Evolutionary conservation across 164 flowering plant species (phyloP).

Genomic region (Berberis vulgaris): DNA sequence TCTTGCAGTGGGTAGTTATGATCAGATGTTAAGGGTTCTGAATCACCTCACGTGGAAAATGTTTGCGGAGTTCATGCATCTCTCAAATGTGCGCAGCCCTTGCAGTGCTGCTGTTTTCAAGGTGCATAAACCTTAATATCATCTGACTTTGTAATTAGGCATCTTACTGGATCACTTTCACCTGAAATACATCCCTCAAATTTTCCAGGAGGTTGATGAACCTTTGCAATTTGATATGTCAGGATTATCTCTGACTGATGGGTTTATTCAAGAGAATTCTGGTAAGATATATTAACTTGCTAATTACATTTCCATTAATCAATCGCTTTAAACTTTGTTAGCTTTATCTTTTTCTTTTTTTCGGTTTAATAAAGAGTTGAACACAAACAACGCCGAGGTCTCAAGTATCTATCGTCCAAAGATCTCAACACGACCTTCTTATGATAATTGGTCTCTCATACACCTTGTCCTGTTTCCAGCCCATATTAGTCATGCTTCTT

Average conservation of each 20-base stretch:
- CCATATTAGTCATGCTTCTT: too few relatives aligned
- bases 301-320: too few relatives aligned
- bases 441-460: too few relatives aligned
- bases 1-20: slow-evolving; percentile 94
- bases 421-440: too few relatives aligned
- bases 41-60: slow-evolving; percentile 94
- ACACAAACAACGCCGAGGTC: too few relatives aligned
- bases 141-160: background rate
- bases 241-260: slow-evolving; percentile 62
- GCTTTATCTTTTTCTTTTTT: too few relatives aligned
- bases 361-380: too few relatives aligned
- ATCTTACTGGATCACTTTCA: background rate
- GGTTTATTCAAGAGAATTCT: slow-evolving; percentile 47
- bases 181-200: slow-evolving; percentile 6
- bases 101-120: slow-evolving; percentile 80
- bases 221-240: slow-evolving; percentile 86
- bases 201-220: slow-evolving; percentile 86
- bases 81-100: slow-evolving; percentile 71
- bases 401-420: too few relatives aligned
- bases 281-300: slow-evolving; percentile 27
- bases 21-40: slow-evolving; percentile 84
- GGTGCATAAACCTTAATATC: slow-evolving; percentile 18
- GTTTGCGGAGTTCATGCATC: slow-evolving; percentile 88
- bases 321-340: too few relatives aligned
- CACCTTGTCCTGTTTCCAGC: too few relatives aligned